A percentile compares a stretch with the other conserved stretches of the same genome.
phyloP scores from a whole-genome alignment of 345 rosid species.

The Lepidium didymum region DNA sequence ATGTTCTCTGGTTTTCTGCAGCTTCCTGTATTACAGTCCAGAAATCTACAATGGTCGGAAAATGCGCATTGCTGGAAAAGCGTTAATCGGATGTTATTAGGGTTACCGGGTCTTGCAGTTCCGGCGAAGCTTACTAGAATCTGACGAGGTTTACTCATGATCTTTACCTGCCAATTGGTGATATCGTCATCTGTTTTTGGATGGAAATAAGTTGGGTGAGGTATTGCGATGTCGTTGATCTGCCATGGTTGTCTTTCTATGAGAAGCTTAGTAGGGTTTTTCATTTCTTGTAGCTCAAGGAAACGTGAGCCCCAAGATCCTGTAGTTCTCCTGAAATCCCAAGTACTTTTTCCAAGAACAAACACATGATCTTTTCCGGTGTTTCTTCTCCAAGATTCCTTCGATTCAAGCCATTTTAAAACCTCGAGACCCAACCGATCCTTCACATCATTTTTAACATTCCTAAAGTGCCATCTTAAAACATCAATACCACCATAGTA shows the following conservation, averaged over 20 bases:
- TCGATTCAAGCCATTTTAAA: constrained; percentile 50
- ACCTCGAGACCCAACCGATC: constrained; percentile 43
- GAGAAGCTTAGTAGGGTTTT: constrained; percentile 63
- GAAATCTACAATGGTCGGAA: constrained; percentile 34
- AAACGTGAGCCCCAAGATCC: constrained; percentile 57
- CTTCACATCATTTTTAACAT: constrained; percentile 53
- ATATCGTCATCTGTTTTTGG: constrained; percentile 56
- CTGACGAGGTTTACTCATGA: constrained; percentile 15
- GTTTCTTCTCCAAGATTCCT: constrained; percentile 41
- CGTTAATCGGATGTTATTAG: not conserved
- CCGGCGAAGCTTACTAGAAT: not conserved
- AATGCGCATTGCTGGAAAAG: not conserved
- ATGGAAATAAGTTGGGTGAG: constrained; percentile 68
- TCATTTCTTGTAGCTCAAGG: constrained; percentile 52
- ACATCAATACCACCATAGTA: constrained; percentile 65
- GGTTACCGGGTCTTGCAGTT: not conserved
- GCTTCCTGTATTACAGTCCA: constrained; percentile 40
- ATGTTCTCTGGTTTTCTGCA: constrained; percentile 46
- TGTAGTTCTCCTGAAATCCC: constrained; percentile 66
- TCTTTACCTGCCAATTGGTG: constrained; percentile 47
- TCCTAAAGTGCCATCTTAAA: constrained; percentile 70
- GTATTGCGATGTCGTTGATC: constrained; percentile 58
- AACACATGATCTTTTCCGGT: constrained; percentile 66
- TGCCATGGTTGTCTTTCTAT: constrained; percentile 83
- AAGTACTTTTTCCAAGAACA: constrained; percentile 60